These are phyloP conservation scores for Cadophora sp. DNA, from an alignment of 2,329 filamentous ascomycete species.

Conservation along the genomic window DNA sequence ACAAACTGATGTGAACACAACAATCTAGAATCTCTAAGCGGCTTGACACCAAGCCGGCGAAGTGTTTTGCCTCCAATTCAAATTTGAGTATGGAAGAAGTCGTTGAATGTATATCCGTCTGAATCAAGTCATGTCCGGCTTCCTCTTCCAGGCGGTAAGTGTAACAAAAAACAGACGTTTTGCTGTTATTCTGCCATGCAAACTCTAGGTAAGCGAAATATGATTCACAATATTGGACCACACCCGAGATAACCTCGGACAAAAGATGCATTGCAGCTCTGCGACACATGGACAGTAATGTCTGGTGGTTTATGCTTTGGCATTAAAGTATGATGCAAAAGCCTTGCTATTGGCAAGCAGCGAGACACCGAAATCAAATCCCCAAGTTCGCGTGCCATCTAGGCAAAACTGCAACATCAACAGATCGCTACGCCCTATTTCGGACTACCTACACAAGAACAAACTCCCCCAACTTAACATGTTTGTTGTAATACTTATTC, in stretches of 20 bases:
- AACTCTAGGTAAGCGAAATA: too few relatives aligned
- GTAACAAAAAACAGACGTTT: neutral
- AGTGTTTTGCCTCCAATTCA: neutral
- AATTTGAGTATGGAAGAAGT: neutral
- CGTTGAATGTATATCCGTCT: neutral
- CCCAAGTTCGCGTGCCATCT: neutral
- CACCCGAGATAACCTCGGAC: too few relatives aligned
- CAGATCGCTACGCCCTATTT: neutral
- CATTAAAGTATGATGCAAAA: too few relatives aligned
- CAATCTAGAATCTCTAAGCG: neutral
- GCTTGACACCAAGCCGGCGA: neutral
- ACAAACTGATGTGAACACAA: too few relatives aligned
- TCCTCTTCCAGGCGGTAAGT: neutral
- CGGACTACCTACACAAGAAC: neutral
- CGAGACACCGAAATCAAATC: neutral
- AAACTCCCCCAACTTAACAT: neutral
- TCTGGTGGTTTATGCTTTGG: too few relatives aligned
- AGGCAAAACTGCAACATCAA: neutral
- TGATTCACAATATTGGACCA: too few relatives aligned
- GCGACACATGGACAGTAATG: too few relatives aligned
- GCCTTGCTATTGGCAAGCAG: too few relatives aligned
- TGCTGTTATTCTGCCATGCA: too few relatives aligned
- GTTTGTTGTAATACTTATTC: neutral
- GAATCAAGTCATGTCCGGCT: neutral
- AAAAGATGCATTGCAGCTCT: too few relatives aligned